These are phyloP conservation scores for Trifolium fragiferum DNA, from an alignment of 306 rosid species.

Conservation along the genomic window DNA sequence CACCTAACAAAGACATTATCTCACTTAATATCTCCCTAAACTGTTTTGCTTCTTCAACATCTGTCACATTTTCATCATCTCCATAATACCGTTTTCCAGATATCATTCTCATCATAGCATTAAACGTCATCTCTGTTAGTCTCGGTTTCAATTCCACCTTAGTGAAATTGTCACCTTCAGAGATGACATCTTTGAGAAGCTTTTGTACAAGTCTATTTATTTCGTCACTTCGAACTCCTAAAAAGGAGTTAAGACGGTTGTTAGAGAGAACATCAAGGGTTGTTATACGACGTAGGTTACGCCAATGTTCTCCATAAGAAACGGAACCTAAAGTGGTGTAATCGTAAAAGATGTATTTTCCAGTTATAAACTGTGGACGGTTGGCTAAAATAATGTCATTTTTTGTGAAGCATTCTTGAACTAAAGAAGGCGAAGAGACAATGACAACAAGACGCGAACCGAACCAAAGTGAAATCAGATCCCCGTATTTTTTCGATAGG, in stretches of 20 bases:
- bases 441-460: constrained; percentile 40
- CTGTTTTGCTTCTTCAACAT: constrained; percentile 30
- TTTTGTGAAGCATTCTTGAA: constrained; percentile 28
- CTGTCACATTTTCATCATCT: constrained; percentile 2
- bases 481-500: constrained; percentile 31
- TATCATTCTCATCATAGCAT: constrained; percentile 45
- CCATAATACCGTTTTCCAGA: constrained; percentile 38
- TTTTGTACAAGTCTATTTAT: not conserved
- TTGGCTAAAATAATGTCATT: constrained; percentile 37
- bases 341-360: constrained; percentile 37
- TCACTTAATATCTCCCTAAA: constrained; percentile 37
- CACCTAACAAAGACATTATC: constrained; percentile 7
- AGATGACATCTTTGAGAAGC: not conserved
- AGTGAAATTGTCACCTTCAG: not conserved
- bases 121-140: constrained; percentile 43
- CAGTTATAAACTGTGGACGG: constrained; percentile 20
- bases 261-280: constrained; percentile 42
- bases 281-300: constrained; percentile 43
- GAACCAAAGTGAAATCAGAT: constrained; percentile 39
- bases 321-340: constrained; percentile 28
- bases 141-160: not conserved
- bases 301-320: constrained; percentile 47
- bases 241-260: constrained; percentile 41
- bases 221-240: constrained; percentile 36
- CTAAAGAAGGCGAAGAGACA: constrained; percentile 21